Evolutionary conservation across 2,329 filamentous ascomycete species (phyloP), one percentile per base, ranked within the genome.

Genomic region (Fusarium aywerte): DNA sequence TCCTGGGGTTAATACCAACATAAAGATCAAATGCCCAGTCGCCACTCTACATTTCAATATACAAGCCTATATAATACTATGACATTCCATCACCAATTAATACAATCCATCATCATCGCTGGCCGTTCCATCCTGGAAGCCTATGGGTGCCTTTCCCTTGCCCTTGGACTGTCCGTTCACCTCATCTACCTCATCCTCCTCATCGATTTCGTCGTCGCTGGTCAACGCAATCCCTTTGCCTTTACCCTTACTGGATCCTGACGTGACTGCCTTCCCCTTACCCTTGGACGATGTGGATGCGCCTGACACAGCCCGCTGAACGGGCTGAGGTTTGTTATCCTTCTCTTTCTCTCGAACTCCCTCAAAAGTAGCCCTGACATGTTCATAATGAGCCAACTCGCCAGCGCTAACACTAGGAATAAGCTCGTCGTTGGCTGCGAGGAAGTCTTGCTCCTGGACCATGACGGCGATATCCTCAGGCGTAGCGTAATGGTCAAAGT

Each of bases 321-420:
- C 47, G 51, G 68, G 69, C 29, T 65, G 70, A 38, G 70, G 77
- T 74, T 77, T 80, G 77, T 78, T 84, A 73, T 81, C 78, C 23
- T 70, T 63, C 27, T 69, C 67, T 33, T 81, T 80, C 15, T 74
- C 74, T 4, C 70, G 69, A 2, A 62, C 75, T 11, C 90, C 90
- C 75, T 99, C 96, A 74, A 99, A 99, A 18, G 88, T 87, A 18
- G 86, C 88, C 36, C 96, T 84, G 7, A 99, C 95, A 1, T 86
- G 82, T 75, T 97, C 92, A 73, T 98, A 99, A 76, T 99, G 96
- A 45, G 90, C 87, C 38, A 99, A 81, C 80, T 99, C 96, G 65
- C 97, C 95, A 12, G 91, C 89, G 74, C 93, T 97, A 50, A 99
- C 96, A 80, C 90, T 94, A 16, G 94, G 94, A n/a, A 98, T 90